phyloP scores from a whole-genome alignment of 345 rosid genomes.

The Linum trigynum region DNA sequence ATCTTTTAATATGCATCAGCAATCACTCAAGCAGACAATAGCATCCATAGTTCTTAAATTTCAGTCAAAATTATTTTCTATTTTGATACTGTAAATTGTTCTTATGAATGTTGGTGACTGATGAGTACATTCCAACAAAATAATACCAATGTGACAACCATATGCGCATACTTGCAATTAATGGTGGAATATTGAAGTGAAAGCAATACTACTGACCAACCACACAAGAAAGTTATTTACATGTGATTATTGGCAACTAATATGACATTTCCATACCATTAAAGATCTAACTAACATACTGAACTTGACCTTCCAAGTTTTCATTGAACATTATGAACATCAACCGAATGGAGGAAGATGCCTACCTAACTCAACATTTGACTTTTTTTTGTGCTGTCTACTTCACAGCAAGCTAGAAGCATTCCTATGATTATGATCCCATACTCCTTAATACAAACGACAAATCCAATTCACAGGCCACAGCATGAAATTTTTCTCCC shows the following conservation, averaged over 20 bases:
- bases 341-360: neutral
- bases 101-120: neutral
- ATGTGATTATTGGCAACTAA: neutral
- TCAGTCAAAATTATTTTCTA: neutral
- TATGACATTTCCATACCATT: neutral
- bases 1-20: neutral
- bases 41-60: neutral
- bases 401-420: too few relatives aligned
- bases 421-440: too few relatives aligned
- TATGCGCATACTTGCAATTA: neutral
- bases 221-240: neutral
- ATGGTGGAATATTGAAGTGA: neutral
- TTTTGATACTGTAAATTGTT: neutral
- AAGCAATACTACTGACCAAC: neutral
- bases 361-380: neutral
- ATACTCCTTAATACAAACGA: too few relatives aligned
- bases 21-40: neutral
- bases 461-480: too few relatives aligned
- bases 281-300: neutral
- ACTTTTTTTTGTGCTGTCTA: too few relatives aligned
- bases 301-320: neutral
- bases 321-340: neutral
- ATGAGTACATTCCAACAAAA: neutral
- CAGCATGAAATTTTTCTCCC: too few relatives aligned
- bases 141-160: neutral